phyloP scores from a whole-genome alignment of 2,329 filamentous ascomycete genomes.

The Stachybotrys echinatus region DNA sequence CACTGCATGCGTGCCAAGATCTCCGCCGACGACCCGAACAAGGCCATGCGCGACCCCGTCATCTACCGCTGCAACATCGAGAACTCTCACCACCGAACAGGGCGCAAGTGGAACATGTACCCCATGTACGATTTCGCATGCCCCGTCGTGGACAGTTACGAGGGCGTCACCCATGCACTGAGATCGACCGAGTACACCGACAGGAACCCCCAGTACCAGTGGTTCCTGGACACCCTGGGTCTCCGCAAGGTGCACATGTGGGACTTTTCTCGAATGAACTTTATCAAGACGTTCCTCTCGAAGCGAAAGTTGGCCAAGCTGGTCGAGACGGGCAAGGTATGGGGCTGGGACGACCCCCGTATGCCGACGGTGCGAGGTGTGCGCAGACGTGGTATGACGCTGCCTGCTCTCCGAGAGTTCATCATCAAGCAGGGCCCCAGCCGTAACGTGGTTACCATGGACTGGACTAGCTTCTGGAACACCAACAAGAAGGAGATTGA shows the following conservation, averaged over 20 bases:
- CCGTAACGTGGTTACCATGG: constrained; percentile 78
- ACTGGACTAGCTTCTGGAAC: constrained; percentile 72
- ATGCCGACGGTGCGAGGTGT: constrained; percentile 84
- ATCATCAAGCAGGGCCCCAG: constrained; percentile 80
- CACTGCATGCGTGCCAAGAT: constrained; percentile 97
- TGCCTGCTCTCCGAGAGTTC: constrained; percentile 74
- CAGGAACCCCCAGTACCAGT: constrained; percentile 80
- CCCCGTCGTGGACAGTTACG: constrained; percentile 72
- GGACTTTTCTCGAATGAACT: constrained; percentile 83
- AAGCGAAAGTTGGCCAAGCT: constrained; percentile 85
- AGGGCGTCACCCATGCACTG: constrained; percentile 79
- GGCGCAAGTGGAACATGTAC: constrained; percentile 77
- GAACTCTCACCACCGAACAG: constrained; percentile 69
- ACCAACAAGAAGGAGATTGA: constrained; percentile 81
- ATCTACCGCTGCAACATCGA: constrained; percentile 86
- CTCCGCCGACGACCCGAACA: constrained; percentile 86
- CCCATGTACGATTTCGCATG: constrained; percentile 85
- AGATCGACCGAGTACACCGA: constrained; percentile 85
- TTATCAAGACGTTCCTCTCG: constrained; percentile 74
- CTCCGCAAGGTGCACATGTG: constrained; percentile 76
- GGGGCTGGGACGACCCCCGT: constrained; percentile 81
- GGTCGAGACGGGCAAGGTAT: constrained; percentile 69
- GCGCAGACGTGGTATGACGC: constrained; percentile 71
- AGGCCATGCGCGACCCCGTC: constrained; percentile 92
- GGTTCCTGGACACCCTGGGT: constrained; percentile 71